Base-by-base conservation (phyloP, 1,284 basidiomycete species). In the Porogramme epimiltina region DNA sequence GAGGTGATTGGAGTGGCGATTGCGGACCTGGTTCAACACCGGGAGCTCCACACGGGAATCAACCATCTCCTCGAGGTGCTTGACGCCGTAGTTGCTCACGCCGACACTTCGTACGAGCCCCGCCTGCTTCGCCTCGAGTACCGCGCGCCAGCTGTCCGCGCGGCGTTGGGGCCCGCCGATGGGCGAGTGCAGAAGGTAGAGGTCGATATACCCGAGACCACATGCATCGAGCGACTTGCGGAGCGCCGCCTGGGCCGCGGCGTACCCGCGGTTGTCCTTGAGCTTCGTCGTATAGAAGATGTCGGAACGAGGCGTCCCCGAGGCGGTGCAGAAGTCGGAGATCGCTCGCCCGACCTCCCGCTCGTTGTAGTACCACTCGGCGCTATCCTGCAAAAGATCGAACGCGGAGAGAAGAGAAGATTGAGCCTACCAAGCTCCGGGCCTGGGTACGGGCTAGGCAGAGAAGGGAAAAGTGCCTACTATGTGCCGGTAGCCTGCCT, bases 251-350 rank as follows among this genome's bases (percentile, higher is more conserved):
- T 74, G 73, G 11, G 79, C 76, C 19, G 70, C 65, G 16, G 74
- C 71, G 67, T 84, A 83, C 10, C 77, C 76, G 33, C 72, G 66
- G 64, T 89, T 89, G 40, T 70, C 62, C 70, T 79, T 84, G 47
- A 89, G 75, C 67, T 91, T 89, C 26, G 85, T 85, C 24, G 83
- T 87, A 67, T 81, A 84, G 72, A 83, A 89, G 55, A 91, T 76
- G 19, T 79, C 77, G 6, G 73, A 70, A 28, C 85, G 81, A 39
- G 78, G 75, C 10, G 76, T 73, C 42, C 68, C 65, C 16, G 74
- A 67, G 38, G 66, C 67, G 44, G 69, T 64, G 65, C 81, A 77
- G 65, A 81, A 88, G 58, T 82, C 79, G 43, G 70, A 70, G 62
- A 89, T 81, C 16, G 84, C 86, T 34, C 72, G 66, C 8, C 86